Evolutionary conservation across 2,329 filamentous ascomycete genomes (phyloP), one percentile per base, ranked within the genome.

Genomic region (Penicillium hordei): DNA sequence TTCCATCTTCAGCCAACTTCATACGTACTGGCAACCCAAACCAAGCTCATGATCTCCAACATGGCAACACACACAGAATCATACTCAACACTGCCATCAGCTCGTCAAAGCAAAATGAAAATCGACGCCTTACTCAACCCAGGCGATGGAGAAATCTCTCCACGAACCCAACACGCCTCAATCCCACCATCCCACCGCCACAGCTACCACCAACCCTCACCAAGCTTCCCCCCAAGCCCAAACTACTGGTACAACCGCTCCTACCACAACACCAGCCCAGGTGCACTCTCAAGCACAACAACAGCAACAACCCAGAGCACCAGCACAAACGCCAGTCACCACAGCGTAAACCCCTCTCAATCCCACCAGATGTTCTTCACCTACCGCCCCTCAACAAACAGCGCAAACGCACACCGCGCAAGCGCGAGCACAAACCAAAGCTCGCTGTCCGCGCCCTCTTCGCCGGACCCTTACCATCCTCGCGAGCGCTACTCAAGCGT

Each of bases 401-500:
- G 40, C 45, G 21, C 10, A 13, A 29, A n/a, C 39, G 19, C n/a
- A n/a, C 38, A 43, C 12, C 55, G 39, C 9, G 51, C 45, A 12
- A 58, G 60, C 48, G 23, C 36, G 23, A 60, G 55, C 55, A 60
- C 52, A n/a, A 59, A 58, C 31, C 50, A 46, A 21, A 52, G 40
- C 40, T 44, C 48, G 33, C 23, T 40, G 3, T 57, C 55, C 10
- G 27, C 42, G 6, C 55, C 55, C 25, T 75, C 73, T 9, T 73
- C 71, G 6, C 74, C 75, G 48, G 70, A 68, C 33, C 68, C 70
- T 2, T 76, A 76, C 64, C 64, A 64, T 29, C 62, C 68, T 21
- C 71, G 74, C 48, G 73, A 77, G 53, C 73, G 75, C 40, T 76
- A 73, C 62, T 71, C 73, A 54, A 76, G 75, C 27, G 75, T 76